Evolutionary conservation across 2,329 filamentous ascomycete genomes (phyloP).

Genomic region (Colletotrichum cereale): DNA sequence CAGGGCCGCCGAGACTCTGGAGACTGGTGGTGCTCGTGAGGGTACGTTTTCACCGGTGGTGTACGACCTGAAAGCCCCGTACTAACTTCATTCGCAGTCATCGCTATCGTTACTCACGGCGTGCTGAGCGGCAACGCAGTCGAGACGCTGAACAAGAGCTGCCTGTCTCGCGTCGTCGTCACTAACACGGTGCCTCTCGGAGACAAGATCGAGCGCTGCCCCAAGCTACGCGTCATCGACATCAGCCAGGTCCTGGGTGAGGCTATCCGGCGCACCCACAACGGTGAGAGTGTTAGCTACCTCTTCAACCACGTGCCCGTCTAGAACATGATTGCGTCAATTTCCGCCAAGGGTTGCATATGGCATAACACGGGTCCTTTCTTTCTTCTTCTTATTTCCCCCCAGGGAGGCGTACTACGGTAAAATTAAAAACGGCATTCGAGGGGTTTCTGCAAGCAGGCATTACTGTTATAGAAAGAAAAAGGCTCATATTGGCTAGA

Average conservation of each 20-base stretch:
- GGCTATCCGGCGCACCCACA: constrained; percentile 69
- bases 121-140: constrained; percentile 92
- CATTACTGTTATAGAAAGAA: neutral
- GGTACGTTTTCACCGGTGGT: constrained; percentile 3
- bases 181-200: constrained; percentile 77
- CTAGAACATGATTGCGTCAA: constrained; percentile 17
- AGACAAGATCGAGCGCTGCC: constrained; percentile 83
- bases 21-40: constrained; percentile 35
- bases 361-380: neutral
- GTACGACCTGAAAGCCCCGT: neutral
- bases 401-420: neutral
- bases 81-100: constrained; percentile 56
- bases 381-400: neutral
- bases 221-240: constrained; percentile 90
- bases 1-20: constrained; percentile 37
- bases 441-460: neutral
- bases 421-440: neutral
- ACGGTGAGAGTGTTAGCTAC: constrained; percentile 70
- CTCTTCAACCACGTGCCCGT: constrained; percentile 64
- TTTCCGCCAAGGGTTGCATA: constrained; percentile 7
- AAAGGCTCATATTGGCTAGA: neutral
- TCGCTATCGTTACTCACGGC: constrained; percentile 95
- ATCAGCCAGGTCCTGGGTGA: constrained; percentile 86
- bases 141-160: constrained; percentile 84
- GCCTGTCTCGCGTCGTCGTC: constrained; percentile 83